A percentile compares a stretch with the other conserved stretches of the same genome.
Conservation (phyloP, 495 filamentous ascomycete genomes). For the Xylaria scruposa region DNA sequence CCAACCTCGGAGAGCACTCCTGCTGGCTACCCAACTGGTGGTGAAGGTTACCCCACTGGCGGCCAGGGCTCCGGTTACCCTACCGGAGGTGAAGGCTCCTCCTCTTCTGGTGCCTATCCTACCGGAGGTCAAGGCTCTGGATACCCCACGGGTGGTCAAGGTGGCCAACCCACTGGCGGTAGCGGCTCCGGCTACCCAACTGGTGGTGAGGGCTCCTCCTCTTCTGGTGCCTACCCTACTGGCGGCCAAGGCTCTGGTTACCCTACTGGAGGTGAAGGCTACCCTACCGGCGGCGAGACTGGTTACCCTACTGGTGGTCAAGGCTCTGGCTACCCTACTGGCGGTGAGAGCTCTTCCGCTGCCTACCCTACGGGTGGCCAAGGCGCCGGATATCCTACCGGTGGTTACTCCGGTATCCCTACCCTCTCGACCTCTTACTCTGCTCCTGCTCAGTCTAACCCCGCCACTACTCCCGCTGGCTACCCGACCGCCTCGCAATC, state of each 20-base stretch:
- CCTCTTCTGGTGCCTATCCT: neutral
- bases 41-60: conserved; percentile 11
- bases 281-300: conserved; percentile 4
- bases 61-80: neutral
- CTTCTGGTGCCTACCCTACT: conserved; percentile 2
- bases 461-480: conserved; percentile 16
- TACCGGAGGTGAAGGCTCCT: neutral
- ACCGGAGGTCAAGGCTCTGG: neutral
- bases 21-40: neutral
- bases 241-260: neutral
- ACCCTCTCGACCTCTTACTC: conserved; percentile 31
- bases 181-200: neutral
- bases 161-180: conserved; percentile 1
- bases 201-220: neutral
- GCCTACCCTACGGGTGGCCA: conserved; percentile 11
- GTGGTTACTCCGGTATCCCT: conserved; percentile 1
- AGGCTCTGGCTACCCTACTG: neutral
- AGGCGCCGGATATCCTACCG: conserved; percentile 13
- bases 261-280: conserved; percentile 5
- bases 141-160: conserved; percentile 11
- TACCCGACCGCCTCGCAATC: conserved; percentile 7
- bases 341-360: neutral
- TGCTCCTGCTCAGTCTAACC: conserved; percentile 1
- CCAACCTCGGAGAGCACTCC: neutral
- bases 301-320: conserved; percentile 12